phyloP scores from a whole-genome alignment of 495 filamentous ascomycete genomes.

The Neurospora hispaniola region DNA sequence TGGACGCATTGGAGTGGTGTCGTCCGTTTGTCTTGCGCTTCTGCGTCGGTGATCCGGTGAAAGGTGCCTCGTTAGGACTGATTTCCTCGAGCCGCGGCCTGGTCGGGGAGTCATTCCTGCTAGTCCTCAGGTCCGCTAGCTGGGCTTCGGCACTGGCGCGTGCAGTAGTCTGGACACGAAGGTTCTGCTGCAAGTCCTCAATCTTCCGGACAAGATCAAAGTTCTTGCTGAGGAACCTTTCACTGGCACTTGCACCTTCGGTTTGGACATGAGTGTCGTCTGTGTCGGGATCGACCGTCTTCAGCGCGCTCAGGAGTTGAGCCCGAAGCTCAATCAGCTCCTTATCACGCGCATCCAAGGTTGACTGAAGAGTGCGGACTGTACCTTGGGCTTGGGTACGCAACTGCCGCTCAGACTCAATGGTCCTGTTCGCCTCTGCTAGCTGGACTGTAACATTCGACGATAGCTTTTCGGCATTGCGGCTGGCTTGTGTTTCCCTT shows the following conservation, averaged over 20 bases:
- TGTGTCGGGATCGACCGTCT: slow-evolving; percentile 73
- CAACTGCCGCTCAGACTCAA: slow-evolving; percentile 85
- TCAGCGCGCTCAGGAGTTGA: slow-evolving; percentile 71
- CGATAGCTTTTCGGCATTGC: slow-evolving; percentile 85
- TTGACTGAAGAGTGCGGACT: slow-evolving; percentile 64
- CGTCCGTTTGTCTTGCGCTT: slow-evolving; percentile 63
- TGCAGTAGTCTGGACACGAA: slow-evolving; percentile 77
- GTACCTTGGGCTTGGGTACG: slow-evolving; percentile 78
- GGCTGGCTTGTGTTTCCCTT: slow-evolving; percentile 80
- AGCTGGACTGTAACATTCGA: slow-evolving; percentile 74
- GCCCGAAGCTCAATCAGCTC: slow-evolving; percentile 71
- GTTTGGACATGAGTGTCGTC: slow-evolving; percentile 16
- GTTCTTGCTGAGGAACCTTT: slow-evolving; percentile 44
- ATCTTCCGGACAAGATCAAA: slow-evolving; percentile 80
- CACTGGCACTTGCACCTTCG: slow-evolving; percentile 35
- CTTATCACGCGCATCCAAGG: slow-evolving; percentile 63
- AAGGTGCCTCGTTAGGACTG: slow-evolving; percentile 68
- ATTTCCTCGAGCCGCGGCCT: slow-evolving; percentile 70
- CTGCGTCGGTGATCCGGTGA: slow-evolving; percentile 67
- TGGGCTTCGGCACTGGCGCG: slow-evolving; percentile 76
- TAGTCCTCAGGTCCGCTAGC: slow-evolving; percentile 66
- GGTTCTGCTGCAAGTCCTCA: slow-evolving; percentile 76
- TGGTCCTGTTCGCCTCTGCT: slow-evolving; percentile 75
- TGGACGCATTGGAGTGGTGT: slow-evolving; percentile 62
- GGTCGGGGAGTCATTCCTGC: slow-evolving; percentile 62